A percentile compares a stretch with the other conserved stretches of the same genome.
Conservation (phyloP, 2,329 filamentous ascomycete genomes). For the Tolypocladium inflatum region DNA sequence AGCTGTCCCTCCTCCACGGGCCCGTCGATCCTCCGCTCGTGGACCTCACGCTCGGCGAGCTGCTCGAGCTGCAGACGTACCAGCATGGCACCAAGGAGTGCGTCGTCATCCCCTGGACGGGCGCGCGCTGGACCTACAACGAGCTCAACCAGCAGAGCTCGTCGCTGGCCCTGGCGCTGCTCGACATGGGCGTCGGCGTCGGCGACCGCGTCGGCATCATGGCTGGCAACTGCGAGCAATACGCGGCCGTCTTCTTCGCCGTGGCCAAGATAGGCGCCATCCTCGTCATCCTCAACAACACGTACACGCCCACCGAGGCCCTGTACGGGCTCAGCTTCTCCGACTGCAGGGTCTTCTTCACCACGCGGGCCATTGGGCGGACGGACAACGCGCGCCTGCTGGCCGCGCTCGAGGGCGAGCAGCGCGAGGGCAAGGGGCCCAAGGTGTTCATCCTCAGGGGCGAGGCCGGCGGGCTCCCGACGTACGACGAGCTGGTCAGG, state of each 20-base stretch:
- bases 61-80: conserved; percentile 61
- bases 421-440: conserved; percentile 17
- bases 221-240: conserved; percentile 74
- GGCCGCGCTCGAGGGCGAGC: conserved; percentile 35
- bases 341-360: conserved; percentile 65
- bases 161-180: conserved; percentile 53
- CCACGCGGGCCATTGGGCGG: conserved; percentile 57
- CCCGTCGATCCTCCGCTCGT: conserved; percentile 59
- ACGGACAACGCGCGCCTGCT: conserved; percentile 55
- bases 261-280: conserved; percentile 58
- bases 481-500: conserved; percentile 49
- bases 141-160: conserved; percentile 54
- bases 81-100: conserved; percentile 58
- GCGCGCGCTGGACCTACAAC: conserved; percentile 62
- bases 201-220: conserved; percentile 68
- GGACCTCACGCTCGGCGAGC: conserved; percentile 61
- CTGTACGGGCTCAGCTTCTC: conserved; percentile 63
- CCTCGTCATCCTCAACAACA: conserved; percentile 73
- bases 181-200: conserved; percentile 55
- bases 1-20: conserved; percentile 55
- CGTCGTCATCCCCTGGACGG: conserved; percentile 67
- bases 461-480: conserved; percentile 42
- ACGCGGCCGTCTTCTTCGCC: conserved; percentile 67
- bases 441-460: conserved; percentile 54
- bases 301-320: conserved; percentile 65